Conservation (phyloP, 2,329 filamentous ascomycete species). For the Penicillium sp. region DNA sequence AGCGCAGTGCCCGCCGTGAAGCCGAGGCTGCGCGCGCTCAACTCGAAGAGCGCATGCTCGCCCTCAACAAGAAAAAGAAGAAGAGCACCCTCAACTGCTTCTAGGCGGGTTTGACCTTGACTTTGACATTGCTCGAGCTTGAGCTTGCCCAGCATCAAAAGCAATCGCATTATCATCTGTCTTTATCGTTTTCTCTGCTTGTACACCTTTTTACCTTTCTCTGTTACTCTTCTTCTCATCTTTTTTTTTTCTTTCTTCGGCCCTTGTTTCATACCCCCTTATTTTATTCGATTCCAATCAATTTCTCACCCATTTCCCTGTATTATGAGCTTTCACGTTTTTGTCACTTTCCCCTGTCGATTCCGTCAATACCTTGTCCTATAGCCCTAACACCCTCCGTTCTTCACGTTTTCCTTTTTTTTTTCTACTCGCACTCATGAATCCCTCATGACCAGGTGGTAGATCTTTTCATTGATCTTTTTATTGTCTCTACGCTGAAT, state of each 20-base stretch:
- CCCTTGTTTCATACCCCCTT: conserved; percentile 9
- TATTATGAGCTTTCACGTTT: conserved; percentile 23
- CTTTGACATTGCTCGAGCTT: not conserved
- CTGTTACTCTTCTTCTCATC: conserved; percentile 12
- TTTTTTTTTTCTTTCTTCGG: conserved; percentile 4
- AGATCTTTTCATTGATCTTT: conserved; percentile 7
- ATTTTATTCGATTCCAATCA: conserved; percentile 5
- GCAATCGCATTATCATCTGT: conserved; percentile 16
- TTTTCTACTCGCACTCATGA: conserved; percentile 10
- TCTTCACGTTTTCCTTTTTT: conserved; percentile 12
- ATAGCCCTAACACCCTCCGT: conserved; percentile 5
- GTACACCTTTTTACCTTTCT: conserved; percentile 14
- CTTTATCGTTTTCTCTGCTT: conserved; percentile 14
- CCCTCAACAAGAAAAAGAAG: conserved; percentile 89
- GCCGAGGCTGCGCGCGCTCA: conserved; percentile 86
- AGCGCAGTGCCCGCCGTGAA: conserved; percentile 85
- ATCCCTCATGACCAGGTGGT: conserved; percentile 20
- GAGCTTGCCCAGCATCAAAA: conserved; percentile 13
- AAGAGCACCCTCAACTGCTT: conserved; percentile 97
- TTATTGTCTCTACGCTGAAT: not conserved
- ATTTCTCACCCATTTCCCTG: conserved; percentile 13
- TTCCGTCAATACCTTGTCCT: conserved; percentile 23
- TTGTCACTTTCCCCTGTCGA: conserved; percentile 12
- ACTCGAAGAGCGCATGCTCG: conserved; percentile 92
- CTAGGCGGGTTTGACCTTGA: conserved; percentile 49